Evolutionary conservation across 2,329 filamentous ascomycete genomes (phyloP), one percentile per base, ranked within the genome.

Genomic region (Colletotrichum neosansevieriae): DNA sequence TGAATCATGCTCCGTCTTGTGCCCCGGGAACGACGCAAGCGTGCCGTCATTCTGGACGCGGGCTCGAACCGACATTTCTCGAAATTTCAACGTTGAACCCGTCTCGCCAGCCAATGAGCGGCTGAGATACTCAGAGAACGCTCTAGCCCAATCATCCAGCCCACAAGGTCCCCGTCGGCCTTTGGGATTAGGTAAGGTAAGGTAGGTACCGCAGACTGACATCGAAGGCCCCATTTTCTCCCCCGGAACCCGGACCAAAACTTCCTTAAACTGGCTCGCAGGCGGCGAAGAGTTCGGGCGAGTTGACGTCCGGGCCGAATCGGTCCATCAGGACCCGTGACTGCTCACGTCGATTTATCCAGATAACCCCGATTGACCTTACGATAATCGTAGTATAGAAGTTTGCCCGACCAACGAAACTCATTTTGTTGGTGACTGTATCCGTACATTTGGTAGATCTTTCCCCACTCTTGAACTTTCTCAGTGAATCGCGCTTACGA

Each of bases 131-230:
- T 21, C 34, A 49, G 13, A 60, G 49, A 66, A 50, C 63, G 51
- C 44, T 62, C 66, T 34, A 67, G 51, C 57, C 67, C 67, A 69
- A 67, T 67, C 63, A 62, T 69, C 5, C 57, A 67, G 19, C 63
- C 66, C 66, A 69, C 57, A 67, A 57, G 67, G 45, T 56, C 67
- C 47, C 63, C 19, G 63, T 66, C 62, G 36, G 51, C n/a, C n/a
- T n/a, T n/a, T n/a, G n/a, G n/a, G n/a, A n/a, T n/a, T n/a, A n/a
- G n/a, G n/a, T n/a, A n/a, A n/a, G n/a, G n/a, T n/a, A n/a, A n/a
- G n/a, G n/a, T n/a, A n/a, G 44, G 21, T 51, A 62, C 67, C 57
- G 19, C 50, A 62, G 57, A 40, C 63, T 61, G 57, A 59, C 63
- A 67, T 58, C 50, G 51, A 47, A 32, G 29, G 44, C 50, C 57